Conservation (phyloP, 2,329 filamentous ascomycete genomes). For the Neophaeococcomyces mojaviensis region DNA sequence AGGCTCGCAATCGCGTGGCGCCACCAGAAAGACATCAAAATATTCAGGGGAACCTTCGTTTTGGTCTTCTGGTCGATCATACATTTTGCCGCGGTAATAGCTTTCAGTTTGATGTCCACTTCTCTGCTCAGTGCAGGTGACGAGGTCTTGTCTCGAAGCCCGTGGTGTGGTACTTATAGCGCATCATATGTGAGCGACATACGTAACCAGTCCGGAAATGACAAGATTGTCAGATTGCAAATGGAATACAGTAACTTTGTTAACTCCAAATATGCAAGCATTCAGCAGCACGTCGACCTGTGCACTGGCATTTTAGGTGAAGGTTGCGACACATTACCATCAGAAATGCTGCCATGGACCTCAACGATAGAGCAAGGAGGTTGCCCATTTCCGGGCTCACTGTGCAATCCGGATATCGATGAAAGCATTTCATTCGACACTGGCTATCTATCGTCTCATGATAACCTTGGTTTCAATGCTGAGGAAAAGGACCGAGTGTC, state of each 20-base stretch:
- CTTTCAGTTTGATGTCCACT: slow-evolving; percentile 7
- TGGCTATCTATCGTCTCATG: slow-evolving; percentile 9
- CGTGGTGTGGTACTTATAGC: slow-evolving; percentile 7
- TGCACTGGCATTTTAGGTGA: slow-evolving; percentile 1
- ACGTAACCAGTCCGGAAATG: background rate
- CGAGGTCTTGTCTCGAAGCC: slow-evolving; percentile 6
- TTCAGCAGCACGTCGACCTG: slow-evolving; percentile 10
- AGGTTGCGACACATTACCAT: slow-evolving; percentile 1
- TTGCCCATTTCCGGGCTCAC: slow-evolving; percentile 5
- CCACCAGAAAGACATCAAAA: slow-evolving; percentile 5
- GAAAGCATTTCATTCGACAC: slow-evolving; percentile 10
- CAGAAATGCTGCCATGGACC: background rate
- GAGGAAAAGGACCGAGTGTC: slow-evolving; percentile 1
- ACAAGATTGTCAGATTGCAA: background rate
- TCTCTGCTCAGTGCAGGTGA: slow-evolving; percentile 5
- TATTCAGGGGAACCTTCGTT: background rate
- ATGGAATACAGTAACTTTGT: slow-evolving; percentile 7
- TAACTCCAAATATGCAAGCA: slow-evolving; percentile 1
- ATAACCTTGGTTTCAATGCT: slow-evolving; percentile 11
- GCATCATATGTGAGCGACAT: background rate
- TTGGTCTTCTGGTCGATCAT: slow-evolving; percentile 5
- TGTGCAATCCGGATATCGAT: slow-evolving; percentile 8
- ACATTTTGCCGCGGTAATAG: slow-evolving; percentile 5
- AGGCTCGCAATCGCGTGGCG: slow-evolving; percentile 7
- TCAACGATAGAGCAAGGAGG: background rate